phyloP scores from a whole-genome alignment of 306 rosid genomes.

The Ormosia emarginata region DNA sequence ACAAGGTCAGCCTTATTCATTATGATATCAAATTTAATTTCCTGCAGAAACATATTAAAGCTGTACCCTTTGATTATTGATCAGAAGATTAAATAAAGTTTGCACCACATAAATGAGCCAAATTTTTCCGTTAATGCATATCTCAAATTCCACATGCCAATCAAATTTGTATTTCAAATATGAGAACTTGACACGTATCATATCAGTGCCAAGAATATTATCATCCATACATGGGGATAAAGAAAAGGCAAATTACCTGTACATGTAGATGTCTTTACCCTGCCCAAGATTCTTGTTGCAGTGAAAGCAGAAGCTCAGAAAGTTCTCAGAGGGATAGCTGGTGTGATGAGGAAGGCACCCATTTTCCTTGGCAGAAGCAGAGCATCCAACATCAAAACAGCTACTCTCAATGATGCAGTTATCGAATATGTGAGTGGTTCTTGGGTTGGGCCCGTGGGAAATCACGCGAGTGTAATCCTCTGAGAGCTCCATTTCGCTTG shows the following conservation, averaged over 20 bases:
- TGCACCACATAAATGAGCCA: not conserved
- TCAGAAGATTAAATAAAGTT: not conserved
- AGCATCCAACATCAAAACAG: slow-evolving; percentile 40
- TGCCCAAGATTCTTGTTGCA: slow-evolving; percentile 73
- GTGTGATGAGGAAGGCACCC: slow-evolving; percentile 19
- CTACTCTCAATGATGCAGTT: slow-evolving; percentile 65
- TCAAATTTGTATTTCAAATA: not conserved
- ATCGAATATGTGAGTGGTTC: slow-evolving; percentile 73
- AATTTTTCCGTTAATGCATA: not conserved
- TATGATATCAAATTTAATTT: not conserved
- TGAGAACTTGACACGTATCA: not conserved
- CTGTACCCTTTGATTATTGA: not conserved
- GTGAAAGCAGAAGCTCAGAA: slow-evolving; percentile 67
- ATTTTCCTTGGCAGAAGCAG: slow-evolving; percentile 25
- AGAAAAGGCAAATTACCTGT: slow-evolving; percentile 53
- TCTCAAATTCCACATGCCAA: not conserved
- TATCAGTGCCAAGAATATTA: not conserved
- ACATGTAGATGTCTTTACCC: slow-evolving; percentile 89
- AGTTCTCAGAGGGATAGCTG: slow-evolving; percentile 39
- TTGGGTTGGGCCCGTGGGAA: slow-evolving; percentile 72
- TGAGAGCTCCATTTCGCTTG: slow-evolving; percentile 73
- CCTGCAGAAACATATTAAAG: not conserved
- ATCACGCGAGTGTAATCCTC: slow-evolving; percentile 92
- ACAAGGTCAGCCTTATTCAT: not conserved
- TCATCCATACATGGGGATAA: not conserved